Base-by-base conservation (phyloP, 768 basidiomycete species). In the Boletus subcaerulescens region DNA sequence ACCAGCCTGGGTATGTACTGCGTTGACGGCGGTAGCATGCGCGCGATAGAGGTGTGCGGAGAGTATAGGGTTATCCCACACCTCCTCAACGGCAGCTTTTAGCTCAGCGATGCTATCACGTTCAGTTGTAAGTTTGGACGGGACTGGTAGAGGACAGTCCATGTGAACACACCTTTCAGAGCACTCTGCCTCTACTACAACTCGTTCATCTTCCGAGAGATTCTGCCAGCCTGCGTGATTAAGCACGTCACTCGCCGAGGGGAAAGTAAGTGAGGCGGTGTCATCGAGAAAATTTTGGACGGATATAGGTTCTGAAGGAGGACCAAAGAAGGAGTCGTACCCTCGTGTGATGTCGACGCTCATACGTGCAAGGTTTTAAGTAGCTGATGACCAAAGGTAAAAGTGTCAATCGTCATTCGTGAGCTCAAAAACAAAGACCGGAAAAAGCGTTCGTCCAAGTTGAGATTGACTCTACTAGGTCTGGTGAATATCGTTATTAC, bases 311-410 rank as follows among this genome's bases (percentile, higher is more conserved):
- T 84, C 78, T 39, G 86, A 88, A 20, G 84, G 73, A 41, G 85
- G 86, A 0, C 86, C 86, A 67, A 87, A 84, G 51, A 80, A 74
- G 32, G 79, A 82, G 57, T 84, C 82, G 31, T 72, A 63, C 35
- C 67, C 64, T 51, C 69, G 70, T 9, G 50, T 56, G 55, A 71
- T 62, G 56, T 70, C 61, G 40, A 56, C 46, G 48, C 47, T 64
- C 63, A 70, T 60, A 20, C 18, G 7, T 33, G 10, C 18, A 26
- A 31, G 17, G 1, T 33, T 33, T 29, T 46, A 45, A 31, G 17
- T 40, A 2, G 31, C 14, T 17, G 26, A 20, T 6, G 14, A n/a
- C 47, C 20, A 40, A 32, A 41, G 31, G 36, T 15, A 29, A 33
- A 38, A 24, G 4, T 10, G 14, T 3, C 15, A 15, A 12, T 12